Evolutionary conservation across 805 yeast species (phyloP).

Genomic region (Metschnikowia borealis): DNA sequence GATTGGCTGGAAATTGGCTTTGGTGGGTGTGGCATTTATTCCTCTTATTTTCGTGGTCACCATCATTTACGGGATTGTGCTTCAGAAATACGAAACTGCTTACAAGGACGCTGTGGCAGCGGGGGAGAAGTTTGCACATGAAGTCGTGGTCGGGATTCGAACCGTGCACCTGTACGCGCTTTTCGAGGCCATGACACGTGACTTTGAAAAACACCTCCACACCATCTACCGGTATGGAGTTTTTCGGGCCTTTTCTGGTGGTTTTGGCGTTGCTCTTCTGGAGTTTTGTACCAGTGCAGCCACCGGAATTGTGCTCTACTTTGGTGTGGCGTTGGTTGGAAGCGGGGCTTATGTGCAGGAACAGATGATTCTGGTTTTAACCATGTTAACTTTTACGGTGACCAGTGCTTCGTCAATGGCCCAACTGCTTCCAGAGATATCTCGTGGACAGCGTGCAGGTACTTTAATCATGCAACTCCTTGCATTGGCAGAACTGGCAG

Average conservation of each 20-base stretch:
- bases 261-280: slow-evolving; percentile 61
- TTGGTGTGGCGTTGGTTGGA: slow-evolving; percentile 72
- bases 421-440: slow-evolving; percentile 69
- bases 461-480: slow-evolving; percentile 43
- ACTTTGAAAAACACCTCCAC: slow-evolving; percentile 29
- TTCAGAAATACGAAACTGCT: slow-evolving; percentile 52
- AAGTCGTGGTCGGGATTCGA: slow-evolving; percentile 53
- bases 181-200: slow-evolving; percentile 41
- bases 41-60: slow-evolving; percentile 59
- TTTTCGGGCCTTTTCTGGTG: slow-evolving; percentile 55
- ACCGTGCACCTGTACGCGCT: slow-evolving; percentile 61
- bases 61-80: slow-evolving; percentile 45
- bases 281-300: slow-evolving; percentile 53
- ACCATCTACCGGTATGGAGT: slow-evolving; percentile 38
- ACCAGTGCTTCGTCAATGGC: slow-evolving; percentile 58
- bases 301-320: slow-evolving; percentile 72
- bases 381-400: slow-evolving; percentile 70
- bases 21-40: slow-evolving; percentile 74
- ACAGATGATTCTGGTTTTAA: slow-evolving; percentile 65
- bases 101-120: slow-evolving; percentile 56
- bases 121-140: slow-evolving; percentile 50
- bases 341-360: slow-evolving; percentile 48
- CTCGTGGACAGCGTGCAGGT: slow-evolving; percentile 76
- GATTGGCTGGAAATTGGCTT: slow-evolving; percentile 80
- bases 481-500: slow-evolving; percentile 26